phyloP scores from a whole-genome alignment of 2,329 filamentous ascomycete species.

The Talaromyces atroroseus region DNA sequence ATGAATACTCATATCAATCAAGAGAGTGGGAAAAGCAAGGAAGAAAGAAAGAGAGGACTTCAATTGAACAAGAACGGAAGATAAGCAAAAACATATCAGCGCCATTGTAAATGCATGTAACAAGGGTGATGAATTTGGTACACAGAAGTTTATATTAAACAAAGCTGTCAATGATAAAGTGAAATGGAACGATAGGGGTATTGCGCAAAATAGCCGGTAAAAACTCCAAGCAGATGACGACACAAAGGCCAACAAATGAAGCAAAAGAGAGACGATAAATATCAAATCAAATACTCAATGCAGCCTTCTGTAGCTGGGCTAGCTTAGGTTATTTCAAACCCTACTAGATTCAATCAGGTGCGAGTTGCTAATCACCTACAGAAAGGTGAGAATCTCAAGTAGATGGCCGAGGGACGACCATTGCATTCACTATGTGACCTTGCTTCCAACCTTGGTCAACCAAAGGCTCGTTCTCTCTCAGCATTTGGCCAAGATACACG shows the following conservation, averaged over 20 bases:
- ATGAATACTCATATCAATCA: too few relatives aligned
- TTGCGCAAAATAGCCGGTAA: slow-evolving; percentile 10
- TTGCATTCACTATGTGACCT: slow-evolving; percentile 70
- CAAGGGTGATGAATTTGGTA: neutral
- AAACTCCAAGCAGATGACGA: slow-evolving; percentile 5
- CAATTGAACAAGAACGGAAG: neutral
- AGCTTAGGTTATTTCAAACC: neutral
- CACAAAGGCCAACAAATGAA: neutral
- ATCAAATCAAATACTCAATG: neutral
- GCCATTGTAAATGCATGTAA: slow-evolving; percentile 5
- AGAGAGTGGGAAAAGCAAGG: too few relatives aligned
- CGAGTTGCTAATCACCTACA: neutral
- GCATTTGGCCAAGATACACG: slow-evolving; percentile 73
- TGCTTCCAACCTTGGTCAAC: slow-evolving; percentile 67
- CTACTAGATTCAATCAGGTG: neutral
- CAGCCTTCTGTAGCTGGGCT: neutral
- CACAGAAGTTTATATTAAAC: neutral
- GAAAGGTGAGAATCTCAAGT: neutral
- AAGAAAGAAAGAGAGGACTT: neutral
- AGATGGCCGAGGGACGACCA: slow-evolving; percentile 48
- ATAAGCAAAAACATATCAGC: neutral
- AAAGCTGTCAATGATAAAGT: neutral
- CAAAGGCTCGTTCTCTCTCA: slow-evolving; percentile 63
- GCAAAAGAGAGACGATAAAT: neutral
- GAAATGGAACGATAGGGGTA: slow-evolving; percentile 12